Conservation (phyloP, 495 filamentous ascomycete genomes). For the Clohesyomyces aquaticus region DNA sequence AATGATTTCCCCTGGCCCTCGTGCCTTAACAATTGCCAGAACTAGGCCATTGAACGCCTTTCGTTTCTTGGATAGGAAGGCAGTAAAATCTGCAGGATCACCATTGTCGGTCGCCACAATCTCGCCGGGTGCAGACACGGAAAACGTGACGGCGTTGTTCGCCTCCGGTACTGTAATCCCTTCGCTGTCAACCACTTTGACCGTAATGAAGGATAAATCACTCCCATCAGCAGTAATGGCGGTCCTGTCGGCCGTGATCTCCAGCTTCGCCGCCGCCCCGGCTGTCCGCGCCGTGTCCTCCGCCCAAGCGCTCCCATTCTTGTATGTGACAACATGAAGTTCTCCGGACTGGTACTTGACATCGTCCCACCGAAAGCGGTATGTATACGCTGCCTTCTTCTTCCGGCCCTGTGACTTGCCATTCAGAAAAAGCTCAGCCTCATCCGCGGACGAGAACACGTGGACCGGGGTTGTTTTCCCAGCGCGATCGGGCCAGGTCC, state of each 20-base stretch:
- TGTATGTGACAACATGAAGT: conserved; percentile 52
- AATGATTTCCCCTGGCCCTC: conserved; percentile 43
- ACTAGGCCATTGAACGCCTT: conserved; percentile 53
- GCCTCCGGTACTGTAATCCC: conserved; percentile 49
- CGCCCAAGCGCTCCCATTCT: conserved; percentile 52
- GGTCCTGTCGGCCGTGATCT: conserved; percentile 46
- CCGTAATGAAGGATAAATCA: conserved; percentile 52
- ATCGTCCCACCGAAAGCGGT: conserved; percentile 56
- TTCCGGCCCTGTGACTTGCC: conserved; percentile 49
- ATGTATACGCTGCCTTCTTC: conserved; percentile 44
- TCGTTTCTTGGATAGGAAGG: conserved; percentile 50
- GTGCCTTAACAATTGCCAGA: conserved; percentile 49
- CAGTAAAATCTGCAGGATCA: conserved; percentile 51
- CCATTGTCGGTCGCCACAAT: conserved; percentile 56
- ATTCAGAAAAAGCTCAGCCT: conserved; percentile 58
- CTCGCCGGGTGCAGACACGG: conserved; percentile 48
- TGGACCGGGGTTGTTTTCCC: conserved; percentile 56
- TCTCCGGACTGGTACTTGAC: conserved; percentile 53
- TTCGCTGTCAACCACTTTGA: conserved; percentile 50
- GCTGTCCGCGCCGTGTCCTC: conserved; percentile 48
- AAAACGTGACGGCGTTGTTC: conserved; percentile 49
- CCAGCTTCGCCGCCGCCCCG: conserved; percentile 42
- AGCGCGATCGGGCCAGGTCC: conserved; percentile 55
- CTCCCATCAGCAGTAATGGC: conserved; percentile 48
- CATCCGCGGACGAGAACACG: conserved; percentile 53